Conservation (phyloP, 2,329 filamentous ascomycete genomes). For the Colletotrichum noveboracense region DNA sequence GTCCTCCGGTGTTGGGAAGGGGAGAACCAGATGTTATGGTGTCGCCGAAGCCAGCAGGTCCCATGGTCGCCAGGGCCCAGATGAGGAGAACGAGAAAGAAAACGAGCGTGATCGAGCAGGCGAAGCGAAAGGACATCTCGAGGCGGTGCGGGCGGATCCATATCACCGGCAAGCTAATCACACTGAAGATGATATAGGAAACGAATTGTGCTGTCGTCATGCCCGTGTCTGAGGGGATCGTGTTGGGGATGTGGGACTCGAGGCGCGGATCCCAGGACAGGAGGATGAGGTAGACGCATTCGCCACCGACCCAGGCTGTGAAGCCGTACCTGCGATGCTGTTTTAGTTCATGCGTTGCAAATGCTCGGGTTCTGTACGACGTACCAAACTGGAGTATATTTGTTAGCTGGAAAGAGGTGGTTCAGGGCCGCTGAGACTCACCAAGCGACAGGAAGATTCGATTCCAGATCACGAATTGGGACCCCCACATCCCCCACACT, state of each 20-base stretch:
- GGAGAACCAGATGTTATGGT: slow-evolving; percentile 26
- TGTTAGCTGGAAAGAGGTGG: not conserved
- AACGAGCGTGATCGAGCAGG: slow-evolving; percentile 41
- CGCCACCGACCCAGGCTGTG: slow-evolving; percentile 51
- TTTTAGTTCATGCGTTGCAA: not conserved
- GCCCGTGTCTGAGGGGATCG: slow-evolving; percentile 42
- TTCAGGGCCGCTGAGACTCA: slow-evolving; percentile 24
- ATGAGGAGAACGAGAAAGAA: slow-evolving; percentile 48
- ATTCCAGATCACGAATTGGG: slow-evolving; percentile 35
- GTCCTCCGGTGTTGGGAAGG: slow-evolving; percentile 31
- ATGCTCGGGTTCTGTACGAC: not conserved
- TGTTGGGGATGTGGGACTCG: slow-evolving; percentile 46
- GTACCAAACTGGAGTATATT: slow-evolving; percentile 28
- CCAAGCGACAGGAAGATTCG: slow-evolving; percentile 46
- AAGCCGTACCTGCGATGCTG: slow-evolving; percentile 41
- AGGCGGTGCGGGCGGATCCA: slow-evolving; percentile 50
- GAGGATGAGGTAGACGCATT: slow-evolving; percentile 50
- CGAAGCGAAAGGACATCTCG: slow-evolving; percentile 45
- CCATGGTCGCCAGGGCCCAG: slow-evolving; percentile 50
- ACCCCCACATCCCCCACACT: slow-evolving; percentile 34
- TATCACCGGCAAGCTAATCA: slow-evolving; percentile 47
- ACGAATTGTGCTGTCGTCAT: slow-evolving; percentile 51
- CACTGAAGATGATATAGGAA: slow-evolving; percentile 47
- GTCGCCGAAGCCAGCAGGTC: slow-evolving; percentile 40
- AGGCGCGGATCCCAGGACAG: slow-evolving; percentile 49